A percentile compares a stretch with the other conserved stretches of the same genome.
These are phyloP conservation scores for Thraustochytrium striatum DNA, from an alignment of 352 stramenopile genomes.

Conservation along the genomic window DNA sequence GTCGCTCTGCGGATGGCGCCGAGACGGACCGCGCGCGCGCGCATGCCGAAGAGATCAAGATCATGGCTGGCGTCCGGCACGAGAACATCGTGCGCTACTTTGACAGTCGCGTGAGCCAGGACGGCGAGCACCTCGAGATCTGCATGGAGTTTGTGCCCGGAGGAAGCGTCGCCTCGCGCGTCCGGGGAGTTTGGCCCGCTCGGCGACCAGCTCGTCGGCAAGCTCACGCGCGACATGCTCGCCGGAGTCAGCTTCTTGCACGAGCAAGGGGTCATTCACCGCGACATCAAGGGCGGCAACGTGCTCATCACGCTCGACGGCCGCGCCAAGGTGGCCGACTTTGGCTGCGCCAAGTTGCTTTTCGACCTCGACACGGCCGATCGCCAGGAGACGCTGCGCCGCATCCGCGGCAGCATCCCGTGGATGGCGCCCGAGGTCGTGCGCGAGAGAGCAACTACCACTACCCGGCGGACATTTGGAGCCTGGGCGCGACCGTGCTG, in stretches of 20 bases:
- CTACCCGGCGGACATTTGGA: slow-evolving; percentile 76
- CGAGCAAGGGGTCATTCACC: slow-evolving; percentile 73
- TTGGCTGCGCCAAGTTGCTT: slow-evolving; percentile 67
- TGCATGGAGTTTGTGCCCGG: slow-evolving; percentile 75
- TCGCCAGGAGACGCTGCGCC: slow-evolving; percentile 5
- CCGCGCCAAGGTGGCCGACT: slow-evolving; percentile 78
- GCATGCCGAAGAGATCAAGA: slow-evolving; percentile 64
- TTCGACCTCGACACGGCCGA: slow-evolving; percentile 36
- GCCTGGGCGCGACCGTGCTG: slow-evolving; percentile 75
- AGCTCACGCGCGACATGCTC: slow-evolving; percentile 72
- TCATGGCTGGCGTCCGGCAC: slow-evolving; percentile 81
- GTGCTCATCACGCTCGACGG: slow-evolving; percentile 74
- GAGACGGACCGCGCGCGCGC: background rate
- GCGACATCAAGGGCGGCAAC: slow-evolving; percentile 73
- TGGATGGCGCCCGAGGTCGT: slow-evolving; percentile 86
- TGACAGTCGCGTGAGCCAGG: slow-evolving; percentile 78
- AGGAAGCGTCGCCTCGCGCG: slow-evolving; percentile 69
- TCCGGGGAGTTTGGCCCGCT: slow-evolving; percentile 73
- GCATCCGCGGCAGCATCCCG: slow-evolving; percentile 61
- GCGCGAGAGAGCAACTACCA: slow-evolving; percentile 64
- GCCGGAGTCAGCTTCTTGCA: slow-evolving; percentile 75
- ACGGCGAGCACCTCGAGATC: slow-evolving; percentile 58
- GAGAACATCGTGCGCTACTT: slow-evolving; percentile 84
- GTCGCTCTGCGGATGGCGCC: background rate
- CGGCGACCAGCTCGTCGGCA: slow-evolving; percentile 64